phyloP scores from a whole-genome alignment of 768 basidiomycete genomes.

The Russula foetens region DNA sequence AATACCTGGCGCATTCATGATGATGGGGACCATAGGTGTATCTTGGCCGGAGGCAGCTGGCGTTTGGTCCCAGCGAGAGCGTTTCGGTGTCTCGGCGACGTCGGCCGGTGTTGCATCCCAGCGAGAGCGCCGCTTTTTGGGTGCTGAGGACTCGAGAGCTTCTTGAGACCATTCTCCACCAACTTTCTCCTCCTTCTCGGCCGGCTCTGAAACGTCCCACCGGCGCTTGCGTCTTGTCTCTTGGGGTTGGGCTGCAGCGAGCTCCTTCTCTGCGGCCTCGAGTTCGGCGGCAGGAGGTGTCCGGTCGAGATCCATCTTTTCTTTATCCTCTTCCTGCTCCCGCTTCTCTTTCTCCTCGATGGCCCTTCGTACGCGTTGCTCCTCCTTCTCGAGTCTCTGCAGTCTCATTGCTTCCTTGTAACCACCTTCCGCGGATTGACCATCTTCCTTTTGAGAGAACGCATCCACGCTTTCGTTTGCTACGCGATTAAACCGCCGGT shows the following conservation, averaged over 20 bases:
- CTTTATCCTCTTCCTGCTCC: conserved; percentile 59
- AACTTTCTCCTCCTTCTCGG: conserved; percentile 55
- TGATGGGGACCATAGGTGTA: conserved; percentile 66
- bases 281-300: conserved; percentile 83
- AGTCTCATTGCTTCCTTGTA: conserved; percentile 97
- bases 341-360: conserved; percentile 86
- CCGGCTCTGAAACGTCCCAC: conserved; percentile 62
- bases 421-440: conserved; percentile 67
- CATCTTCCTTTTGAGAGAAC: conserved; percentile 60
- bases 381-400: conserved; percentile 88
- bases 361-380: conserved; percentile 68
- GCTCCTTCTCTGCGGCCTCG: conserved; percentile 61
- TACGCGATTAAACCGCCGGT: conserved; percentile 79
- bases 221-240: conserved; percentile 67
- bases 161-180: conserved; percentile 70
- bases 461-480: conserved; percentile 77
- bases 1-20: conserved; percentile 78
- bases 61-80: conserved; percentile 96
- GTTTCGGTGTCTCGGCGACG: conserved; percentile 67
- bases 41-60: conserved; percentile 55
- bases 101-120: conserved; percentile 95
- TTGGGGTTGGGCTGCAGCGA: conserved; percentile 38
- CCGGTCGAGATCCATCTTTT: conserved; percentile 85
- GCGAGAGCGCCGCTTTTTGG: conserved; percentile 88
- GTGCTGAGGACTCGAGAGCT: conserved; percentile 60